A percentile compares a stretch with the other conserved stretches of the same genome.
Conservation (phyloP, 768 basidiomycete species). For the Boletellus emodensis region DNA sequence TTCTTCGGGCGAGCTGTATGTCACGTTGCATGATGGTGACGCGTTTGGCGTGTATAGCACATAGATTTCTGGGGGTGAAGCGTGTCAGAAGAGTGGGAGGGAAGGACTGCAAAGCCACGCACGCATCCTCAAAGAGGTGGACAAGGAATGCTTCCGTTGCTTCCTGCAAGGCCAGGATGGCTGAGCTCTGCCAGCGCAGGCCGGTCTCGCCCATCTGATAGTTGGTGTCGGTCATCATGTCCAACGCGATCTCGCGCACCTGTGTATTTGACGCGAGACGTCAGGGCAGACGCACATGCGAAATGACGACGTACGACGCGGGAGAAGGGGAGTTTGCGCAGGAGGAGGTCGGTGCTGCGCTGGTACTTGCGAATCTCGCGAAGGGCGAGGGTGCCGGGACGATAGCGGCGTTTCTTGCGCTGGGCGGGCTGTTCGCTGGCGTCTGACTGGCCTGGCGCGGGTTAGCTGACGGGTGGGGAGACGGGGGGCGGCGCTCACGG, state of each 20-base stretch:
- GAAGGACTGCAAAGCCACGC: conserved; percentile 36
- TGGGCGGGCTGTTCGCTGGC: conserved; percentile 24
- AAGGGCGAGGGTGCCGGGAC: conserved; percentile 87
- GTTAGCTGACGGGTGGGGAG: conserved; percentile 10
- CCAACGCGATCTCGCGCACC: conserved; percentile 94
- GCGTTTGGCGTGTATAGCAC: conserved; percentile 96
- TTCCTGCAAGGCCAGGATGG: conserved; percentile 91
- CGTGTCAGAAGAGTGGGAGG: neutral
- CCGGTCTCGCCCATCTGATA: conserved; percentile 53
- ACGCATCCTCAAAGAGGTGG: conserved; percentile 98
- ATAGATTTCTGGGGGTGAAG: conserved; percentile 70
- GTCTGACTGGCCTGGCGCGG: conserved; percentile 18
- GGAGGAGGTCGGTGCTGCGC: conserved; percentile 83
- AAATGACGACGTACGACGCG: conserved; percentile 63
- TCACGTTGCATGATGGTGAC: conserved; percentile 98
- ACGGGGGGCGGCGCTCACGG: conserved; percentile 20
- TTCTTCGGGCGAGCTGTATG: conserved; percentile 92
- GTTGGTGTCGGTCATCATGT: conserved; percentile 79
- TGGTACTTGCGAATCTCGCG: conserved; percentile 94
- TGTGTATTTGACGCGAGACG: conserved; percentile 28
- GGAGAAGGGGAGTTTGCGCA: conserved; percentile 87
- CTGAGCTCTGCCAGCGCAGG: conserved; percentile 94
- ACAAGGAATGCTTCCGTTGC: conserved; percentile 94
- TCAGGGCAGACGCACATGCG: neutral
- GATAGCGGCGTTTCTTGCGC: conserved; percentile 62